Conservation (phyloP, 1,284 basidiomycete genomes). For the Sporisorium sorghi region DNA sequence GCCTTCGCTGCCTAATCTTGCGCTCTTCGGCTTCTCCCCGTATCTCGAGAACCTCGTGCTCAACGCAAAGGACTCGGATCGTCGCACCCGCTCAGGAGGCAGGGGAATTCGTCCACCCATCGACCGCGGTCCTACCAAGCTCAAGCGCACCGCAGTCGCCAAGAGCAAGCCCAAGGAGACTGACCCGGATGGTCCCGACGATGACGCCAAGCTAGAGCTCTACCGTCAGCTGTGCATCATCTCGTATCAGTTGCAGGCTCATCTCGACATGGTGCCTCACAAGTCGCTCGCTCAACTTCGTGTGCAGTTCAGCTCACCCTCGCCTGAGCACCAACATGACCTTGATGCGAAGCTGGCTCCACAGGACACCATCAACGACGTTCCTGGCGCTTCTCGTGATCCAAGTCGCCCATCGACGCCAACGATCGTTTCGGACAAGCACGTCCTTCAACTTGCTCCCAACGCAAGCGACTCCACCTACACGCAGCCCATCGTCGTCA, state of each 20-base stretch:
- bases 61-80: slow-evolving; percentile 41
- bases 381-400: neutral
- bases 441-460: neutral
- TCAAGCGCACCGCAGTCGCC: slow-evolving; percentile 23
- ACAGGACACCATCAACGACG: neutral
- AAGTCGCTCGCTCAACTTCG: slow-evolving; percentile 34
- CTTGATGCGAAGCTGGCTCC: slow-evolving; percentile 3
- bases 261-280: slow-evolving; percentile 47
- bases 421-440: neutral
- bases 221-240: slow-evolving; percentile 49
- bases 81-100: slow-evolving; percentile 34
- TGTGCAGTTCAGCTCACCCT: slow-evolving; percentile 27
- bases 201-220: slow-evolving; percentile 39
- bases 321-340: slow-evolving; percentile 13
- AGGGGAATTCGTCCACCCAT: slow-evolving; percentile 25
- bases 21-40: slow-evolving; percentile 43
- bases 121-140: slow-evolving; percentile 26
- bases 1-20: slow-evolving; percentile 35
- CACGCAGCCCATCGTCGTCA: slow-evolving; percentile 14
- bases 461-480: neutral
- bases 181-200: slow-evolving; percentile 34
- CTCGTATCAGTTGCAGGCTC: slow-evolving; percentile 50
- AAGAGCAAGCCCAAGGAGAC: slow-evolving; percentile 35
- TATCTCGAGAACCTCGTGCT: slow-evolving; percentile 50
- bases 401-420: slow-evolving; percentile 18